Percentiles rank a stretch among this genome's conserved stretches.
Conservation (phyloP, 106 monocot species). For the Posidonia australis region DNA sequence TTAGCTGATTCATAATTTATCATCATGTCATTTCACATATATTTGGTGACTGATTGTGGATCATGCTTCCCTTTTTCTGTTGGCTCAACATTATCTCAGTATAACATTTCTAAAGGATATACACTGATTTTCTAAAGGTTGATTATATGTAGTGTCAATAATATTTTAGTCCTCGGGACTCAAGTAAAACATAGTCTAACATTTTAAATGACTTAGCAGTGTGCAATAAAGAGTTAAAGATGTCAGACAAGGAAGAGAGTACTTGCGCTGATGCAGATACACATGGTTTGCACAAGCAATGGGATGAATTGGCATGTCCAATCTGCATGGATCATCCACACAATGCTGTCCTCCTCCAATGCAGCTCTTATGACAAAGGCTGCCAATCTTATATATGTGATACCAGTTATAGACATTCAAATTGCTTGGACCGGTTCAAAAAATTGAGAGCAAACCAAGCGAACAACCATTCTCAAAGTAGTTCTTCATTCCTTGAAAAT, state of each 20-base stretch:
- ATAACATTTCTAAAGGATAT: too few relatives aligned
- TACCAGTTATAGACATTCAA: slow-evolving; percentile 82
- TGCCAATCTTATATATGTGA: slow-evolving; percentile 85
- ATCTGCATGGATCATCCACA: slow-evolving; percentile 96
- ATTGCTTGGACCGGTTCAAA: slow-evolving; percentile 63
- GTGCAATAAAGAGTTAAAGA: slow-evolving; percentile 2
- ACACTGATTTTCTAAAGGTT: too few relatives aligned
- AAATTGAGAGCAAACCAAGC: neutral
- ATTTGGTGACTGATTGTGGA: too few relatives aligned
- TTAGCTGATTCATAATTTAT: too few relatives aligned
- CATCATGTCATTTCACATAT: too few relatives aligned
- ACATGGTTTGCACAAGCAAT: slow-evolving; percentile 42
- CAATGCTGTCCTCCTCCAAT: slow-evolving; percentile 72
- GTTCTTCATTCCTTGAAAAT: slow-evolving; percentile 3
- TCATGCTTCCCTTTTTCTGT: too few relatives aligned
- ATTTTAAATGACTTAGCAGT: slow-evolving; percentile 15
- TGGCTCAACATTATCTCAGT: too few relatives aligned
- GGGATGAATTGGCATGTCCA: slow-evolving; percentile 76
- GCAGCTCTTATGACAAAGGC: slow-evolving; percentile 61
- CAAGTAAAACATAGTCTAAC: neutral
- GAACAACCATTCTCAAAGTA: slow-evolving; percentile 5
- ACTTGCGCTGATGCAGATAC: slow-evolving; percentile 13
- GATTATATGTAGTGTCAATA: too few relatives aligned
- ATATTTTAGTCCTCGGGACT: too few relatives aligned
- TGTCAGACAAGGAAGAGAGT: slow-evolving; percentile 34